phyloP scores from a whole-genome alignment of 2,329 filamentous ascomycete genomes.

The Amphichorda felina region DNA sequence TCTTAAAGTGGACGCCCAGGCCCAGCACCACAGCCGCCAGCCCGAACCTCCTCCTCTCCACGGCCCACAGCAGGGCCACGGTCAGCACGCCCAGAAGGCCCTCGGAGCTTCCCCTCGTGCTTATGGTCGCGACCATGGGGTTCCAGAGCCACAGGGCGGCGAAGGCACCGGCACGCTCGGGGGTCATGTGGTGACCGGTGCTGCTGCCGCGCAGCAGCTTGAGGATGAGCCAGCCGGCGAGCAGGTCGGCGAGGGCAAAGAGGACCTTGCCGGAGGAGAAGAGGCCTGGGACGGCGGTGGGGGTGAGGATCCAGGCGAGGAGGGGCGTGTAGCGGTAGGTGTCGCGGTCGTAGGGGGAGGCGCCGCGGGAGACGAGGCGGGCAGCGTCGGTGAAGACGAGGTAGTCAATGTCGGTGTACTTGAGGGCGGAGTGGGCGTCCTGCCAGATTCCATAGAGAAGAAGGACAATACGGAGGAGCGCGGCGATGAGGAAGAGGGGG shows the following conservation, averaged over 20 bases:
- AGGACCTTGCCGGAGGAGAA: conserved; percentile 82
- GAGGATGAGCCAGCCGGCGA: conserved; percentile 70
- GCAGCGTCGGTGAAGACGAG: conserved; percentile 95
- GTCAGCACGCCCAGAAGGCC: conserved; percentile 80
- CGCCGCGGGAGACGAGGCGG: conserved; percentile 55
- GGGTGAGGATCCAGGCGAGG: conserved; percentile 80
- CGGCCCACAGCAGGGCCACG: conserved; percentile 72
- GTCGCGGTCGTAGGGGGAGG: conserved; percentile 75
- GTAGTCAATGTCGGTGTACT: conserved; percentile 99
- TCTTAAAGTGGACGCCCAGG: conserved; percentile 89
- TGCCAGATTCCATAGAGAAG: conserved; percentile 87
- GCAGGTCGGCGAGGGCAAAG: conserved; percentile 72
- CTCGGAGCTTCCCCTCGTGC: conserved; percentile 87
- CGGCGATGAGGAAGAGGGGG: conserved; percentile 43
- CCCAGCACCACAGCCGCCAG: conserved; percentile 70
- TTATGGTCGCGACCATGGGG: conserved; percentile 96
- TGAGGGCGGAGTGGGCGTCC: conserved; percentile 81
- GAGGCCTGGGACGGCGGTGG: conserved; percentile 54
- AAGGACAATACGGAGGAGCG: conserved; percentile 58
- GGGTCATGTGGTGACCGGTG: conserved; percentile 33
- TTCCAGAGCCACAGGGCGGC: conserved; percentile 89
- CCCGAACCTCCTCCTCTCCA: conserved; percentile 45
- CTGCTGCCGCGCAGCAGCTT: conserved; percentile 17
- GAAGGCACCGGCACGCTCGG: conserved; percentile 54
- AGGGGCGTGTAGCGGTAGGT: conserved; percentile 97